These are phyloP conservation scores for Cryphonectria parasitica DNA, from an alignment of 2,329 filamentous ascomycete species.

Conservation along the genomic window DNA sequence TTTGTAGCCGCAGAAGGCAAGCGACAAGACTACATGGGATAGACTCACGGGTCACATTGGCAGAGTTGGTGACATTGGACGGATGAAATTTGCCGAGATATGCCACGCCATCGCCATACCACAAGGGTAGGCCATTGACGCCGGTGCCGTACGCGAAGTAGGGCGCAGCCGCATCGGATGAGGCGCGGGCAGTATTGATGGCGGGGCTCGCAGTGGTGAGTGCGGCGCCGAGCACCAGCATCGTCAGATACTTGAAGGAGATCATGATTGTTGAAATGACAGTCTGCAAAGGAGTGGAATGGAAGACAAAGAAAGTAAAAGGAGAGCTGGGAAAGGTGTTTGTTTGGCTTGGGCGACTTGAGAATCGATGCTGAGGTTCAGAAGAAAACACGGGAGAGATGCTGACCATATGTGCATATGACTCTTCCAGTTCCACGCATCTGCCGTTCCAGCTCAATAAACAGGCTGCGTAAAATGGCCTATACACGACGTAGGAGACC, in stretches of 20 bases:
- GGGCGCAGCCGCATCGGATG: neutral
- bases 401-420: neutral
- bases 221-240: neutral
- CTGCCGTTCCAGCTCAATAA: neutral
- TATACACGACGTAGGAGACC: neutral
- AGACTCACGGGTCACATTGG: conserved; percentile 7
- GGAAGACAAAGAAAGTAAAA: neutral
- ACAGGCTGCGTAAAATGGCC: neutral
- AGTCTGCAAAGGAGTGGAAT: neutral
- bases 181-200: neutral
- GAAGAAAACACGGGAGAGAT: neutral
- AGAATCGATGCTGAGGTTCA: neutral
- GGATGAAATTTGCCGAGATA: neutral
- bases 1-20: neutral
- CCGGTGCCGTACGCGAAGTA: neutral
- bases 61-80: neutral
- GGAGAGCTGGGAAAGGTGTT: neutral
- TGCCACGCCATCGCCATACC: conserved; percentile 1
- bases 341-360: neutral
- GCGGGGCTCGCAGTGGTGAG: neutral
- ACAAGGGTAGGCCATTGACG: conserved; percentile 2
- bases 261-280: neutral
- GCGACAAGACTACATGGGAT: neutral
- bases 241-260: neutral
- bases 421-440: neutral